Evolutionary conservation across 768 basidiomycete species (phyloP), one percentile per base, ranked within the genome.

Genomic region (Stropharia rugosoannulata): DNA sequence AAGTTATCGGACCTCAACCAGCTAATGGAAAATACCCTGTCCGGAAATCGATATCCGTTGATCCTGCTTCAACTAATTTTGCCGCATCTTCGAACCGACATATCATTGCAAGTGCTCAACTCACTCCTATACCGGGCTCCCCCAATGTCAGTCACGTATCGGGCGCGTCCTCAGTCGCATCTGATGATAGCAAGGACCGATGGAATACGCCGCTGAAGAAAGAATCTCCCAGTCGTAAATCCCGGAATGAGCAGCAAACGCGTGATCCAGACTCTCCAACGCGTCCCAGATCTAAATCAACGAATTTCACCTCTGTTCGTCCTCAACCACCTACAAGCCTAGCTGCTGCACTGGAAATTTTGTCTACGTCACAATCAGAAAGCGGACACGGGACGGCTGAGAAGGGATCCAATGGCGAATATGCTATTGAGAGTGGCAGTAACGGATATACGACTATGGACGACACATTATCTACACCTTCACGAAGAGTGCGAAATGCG

Each of bases 111-210:
- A 67, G 70, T 32, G 72, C 75, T 35, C 77, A 84, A 51, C 73
- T 87, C 36, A 78, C 85, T 27, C 83, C 86, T 22, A 87, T 87
- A 49, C 86, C 86, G 49, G 83, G 83, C 41, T 91, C 90, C 43
- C 86, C 86, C 0, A 84, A 84, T 61, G 66, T 74, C 11, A 84
- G 85, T 29, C 88, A 90, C 46, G 78, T 73, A 40, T 84, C 87
- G 42, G 68, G 75, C 15, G 80, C 86, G 46, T 77, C 82, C 12
- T 83, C 85, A 6, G 73, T 78, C n/a, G 70, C 71, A 22, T 76
- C 75, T 40, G 78, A 52, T 35, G 62, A 68, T 38, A 37, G 50
- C 32, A 62, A 63, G 22, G 58, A 70, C n/a, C 57, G 66, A 51
- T 59, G 68, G 54, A 55, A 51, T 58, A 61, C 64, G 27, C 56